These are phyloP conservation scores for Pestalotiopsis sp. DNA, from an alignment of 2,329 filamentous ascomycete species.

Conservation along the genomic window DNA sequence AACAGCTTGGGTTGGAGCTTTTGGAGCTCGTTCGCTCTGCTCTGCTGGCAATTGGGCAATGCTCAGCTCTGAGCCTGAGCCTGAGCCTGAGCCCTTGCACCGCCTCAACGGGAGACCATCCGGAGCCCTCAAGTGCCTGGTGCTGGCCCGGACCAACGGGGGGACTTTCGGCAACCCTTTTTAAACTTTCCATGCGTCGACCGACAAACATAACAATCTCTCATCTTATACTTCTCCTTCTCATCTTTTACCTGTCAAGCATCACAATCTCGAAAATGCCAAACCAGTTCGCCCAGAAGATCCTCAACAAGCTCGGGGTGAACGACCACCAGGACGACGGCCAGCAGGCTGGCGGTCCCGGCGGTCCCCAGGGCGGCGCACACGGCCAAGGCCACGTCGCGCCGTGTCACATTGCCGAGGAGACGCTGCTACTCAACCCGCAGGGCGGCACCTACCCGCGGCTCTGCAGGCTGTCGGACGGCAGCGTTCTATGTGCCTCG, in stretches of 20 bases:
- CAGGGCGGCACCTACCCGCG: slow-evolving; percentile 48
- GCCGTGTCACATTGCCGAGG: slow-evolving; percentile 9
- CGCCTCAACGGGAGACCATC: neutral
- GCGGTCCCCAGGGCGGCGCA: neutral
- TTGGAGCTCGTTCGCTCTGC: no score
- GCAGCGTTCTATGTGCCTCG: slow-evolving; percentile 46
- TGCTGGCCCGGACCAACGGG: neutral
- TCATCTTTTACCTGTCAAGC: neutral
- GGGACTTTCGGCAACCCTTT: neutral
- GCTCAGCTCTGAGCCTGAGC: neutral
- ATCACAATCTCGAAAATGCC: slow-evolving; percentile 4
- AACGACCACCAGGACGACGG: slow-evolving; percentile 7
- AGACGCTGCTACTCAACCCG: slow-evolving; percentile 41
- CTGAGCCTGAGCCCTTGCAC: neutral
- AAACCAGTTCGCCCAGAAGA: slow-evolving; percentile 14
- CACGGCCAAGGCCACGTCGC: neutral
- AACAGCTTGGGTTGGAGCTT: neutral
- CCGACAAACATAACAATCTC: neutral
- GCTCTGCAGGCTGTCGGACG: slow-evolving; percentile 44
- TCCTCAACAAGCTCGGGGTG: slow-evolving; percentile 16
- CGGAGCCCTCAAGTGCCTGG: neutral
- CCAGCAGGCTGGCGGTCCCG: neutral
- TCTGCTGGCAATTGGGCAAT: neutral
- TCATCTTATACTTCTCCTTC: neutral
- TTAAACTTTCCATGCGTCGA: neutral